A percentile compares a stretch with the other conserved stretches of the same genome.
These are phyloP conservation scores for Isatis tinctoria DNA, from an alignment of 345 rosid genomes.

Conservation along the genomic window DNA sequence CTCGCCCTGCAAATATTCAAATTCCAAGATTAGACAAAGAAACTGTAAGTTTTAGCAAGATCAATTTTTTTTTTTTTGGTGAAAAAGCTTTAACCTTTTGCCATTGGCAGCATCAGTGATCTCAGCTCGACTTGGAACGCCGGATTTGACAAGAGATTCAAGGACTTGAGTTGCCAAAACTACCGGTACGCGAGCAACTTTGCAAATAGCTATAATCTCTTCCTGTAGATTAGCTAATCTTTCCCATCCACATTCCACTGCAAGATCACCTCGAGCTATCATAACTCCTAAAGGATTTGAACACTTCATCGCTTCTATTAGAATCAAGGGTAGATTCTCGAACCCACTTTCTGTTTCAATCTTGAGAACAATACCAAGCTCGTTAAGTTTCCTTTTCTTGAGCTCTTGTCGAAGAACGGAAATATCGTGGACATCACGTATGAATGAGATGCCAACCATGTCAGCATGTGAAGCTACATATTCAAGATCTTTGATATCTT, in stretches of 20 bases:
- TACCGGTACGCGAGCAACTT: slow-evolving; percentile 52
- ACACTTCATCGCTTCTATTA: slow-evolving; percentile 61
- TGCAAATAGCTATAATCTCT: slow-evolving; percentile 52
- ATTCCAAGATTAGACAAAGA: neutral
- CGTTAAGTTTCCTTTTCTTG: slow-evolving; percentile 41
- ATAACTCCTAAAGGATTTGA: slow-evolving; percentile 63
- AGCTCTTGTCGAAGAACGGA: slow-evolving; percentile 50
- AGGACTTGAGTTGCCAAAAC: slow-evolving; percentile 74
- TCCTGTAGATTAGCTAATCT: slow-evolving; percentile 59
- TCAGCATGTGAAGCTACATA: slow-evolving; percentile 65
- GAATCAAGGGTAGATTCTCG: slow-evolving; percentile 45
- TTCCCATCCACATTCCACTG: slow-evolving; percentile 83
- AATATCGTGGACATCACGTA: slow-evolving; percentile 52
- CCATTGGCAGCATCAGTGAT: slow-evolving; percentile 61
- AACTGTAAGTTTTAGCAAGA: neutral
- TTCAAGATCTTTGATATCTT: slow-evolving; percentile 64
- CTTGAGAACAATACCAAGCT: slow-evolving; percentile 56
- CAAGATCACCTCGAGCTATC: slow-evolving; percentile 81
- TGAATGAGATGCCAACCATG: slow-evolving; percentile 64
- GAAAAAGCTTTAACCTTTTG: slow-evolving; percentile 39
- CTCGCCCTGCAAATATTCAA: slow-evolving; percentile 38
- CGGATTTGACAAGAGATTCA: slow-evolving; percentile 63
- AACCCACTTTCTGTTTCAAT: slow-evolving; percentile 64
- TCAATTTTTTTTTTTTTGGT: neutral
- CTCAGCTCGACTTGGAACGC: slow-evolving; percentile 71